Evolutionary conservation across 208 protist species (phyloP).

Genomic region (Tritrichomonas foetus): DNA sequence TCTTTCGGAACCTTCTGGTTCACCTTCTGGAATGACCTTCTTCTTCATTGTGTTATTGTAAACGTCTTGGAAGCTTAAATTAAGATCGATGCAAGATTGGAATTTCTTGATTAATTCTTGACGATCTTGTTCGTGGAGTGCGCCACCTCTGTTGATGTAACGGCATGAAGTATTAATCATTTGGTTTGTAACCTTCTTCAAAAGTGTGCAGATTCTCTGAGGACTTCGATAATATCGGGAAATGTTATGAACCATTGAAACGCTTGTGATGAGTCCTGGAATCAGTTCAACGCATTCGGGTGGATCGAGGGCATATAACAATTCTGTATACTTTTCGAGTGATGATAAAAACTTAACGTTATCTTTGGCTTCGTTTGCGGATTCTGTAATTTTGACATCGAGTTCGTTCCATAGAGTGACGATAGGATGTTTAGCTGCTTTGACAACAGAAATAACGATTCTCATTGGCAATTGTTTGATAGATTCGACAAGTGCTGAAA

Average conservation of each 20-base stretch:
- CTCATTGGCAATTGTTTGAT: background rate
- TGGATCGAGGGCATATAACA: constrained; percentile 58
- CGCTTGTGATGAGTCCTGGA: constrained; percentile 90
- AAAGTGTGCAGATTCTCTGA: constrained; percentile 75
- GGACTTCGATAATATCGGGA: constrained; percentile 96
- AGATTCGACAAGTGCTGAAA: background rate
- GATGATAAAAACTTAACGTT: constrained; percentile 98
- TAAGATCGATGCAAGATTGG: background rate
- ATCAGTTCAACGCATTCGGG: constrained; percentile 86
- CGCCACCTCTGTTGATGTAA: background rate
- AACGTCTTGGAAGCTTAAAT: background rate
- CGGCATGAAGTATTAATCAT: background rate
- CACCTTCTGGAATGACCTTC: background rate
- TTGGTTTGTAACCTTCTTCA: constrained; percentile 33
- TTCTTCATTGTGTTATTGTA: constrained; percentile 28
- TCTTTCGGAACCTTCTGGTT: background rate
- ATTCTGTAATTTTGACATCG: constrained; percentile 75
- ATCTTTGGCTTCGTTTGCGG: constrained; percentile 92
- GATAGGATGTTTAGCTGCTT: constrained; percentile 3
- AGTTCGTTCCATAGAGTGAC: constrained; percentile 43
- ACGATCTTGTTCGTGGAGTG: constrained; percentile 8
- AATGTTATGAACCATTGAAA: constrained; percentile 98
- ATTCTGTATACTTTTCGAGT: constrained; percentile 94
- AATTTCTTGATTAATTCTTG: background rate
- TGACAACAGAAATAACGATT: constrained; percentile 54